Base-by-base conservation (phyloP, 441 rosid species). In the Bruguiera hainesii region DNA sequence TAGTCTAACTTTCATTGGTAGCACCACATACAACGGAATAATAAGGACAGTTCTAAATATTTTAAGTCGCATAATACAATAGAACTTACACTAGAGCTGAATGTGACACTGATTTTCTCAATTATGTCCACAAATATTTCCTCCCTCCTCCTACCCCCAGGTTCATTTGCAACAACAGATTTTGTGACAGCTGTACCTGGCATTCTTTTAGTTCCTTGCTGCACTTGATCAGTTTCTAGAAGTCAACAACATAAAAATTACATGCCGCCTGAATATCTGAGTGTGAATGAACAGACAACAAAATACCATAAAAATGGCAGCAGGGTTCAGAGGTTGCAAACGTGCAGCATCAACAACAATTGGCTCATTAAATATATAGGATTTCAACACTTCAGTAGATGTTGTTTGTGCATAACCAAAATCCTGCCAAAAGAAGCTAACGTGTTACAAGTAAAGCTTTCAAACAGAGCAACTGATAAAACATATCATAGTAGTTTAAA, bases 141-240 rank as follows among this genome's bases (percentile, higher is more conserved):
- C 81, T 94, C 98, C 79, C 97, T 89, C 83, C 83, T 94, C 78
- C 89, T 83, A 70, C 96, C 97, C 30, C 90, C 93, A 66, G 93
- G 93, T 57, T 93, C 98, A 87, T 89, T 93, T 29, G 97, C 97
- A n/a, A 94, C 94, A 79, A 91, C 96, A 42, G 98, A 94, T 75
- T 91, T 91, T 35, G 98, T 91, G 56, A 94, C 96, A 25, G 98
- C 98, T 19, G 93, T 89, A 63, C 97, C 97, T 28, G 98, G 98
- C 97, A 94, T 89, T 78, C 97, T 79, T 83, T 94, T 91, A 73
- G 80, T 82, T 70, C 98, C 96, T 85, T 94, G 97, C 97, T 94
- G 90, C 78, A 83, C 63, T 58, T 56, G 70, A 60, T 70, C 59
- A 71, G 64, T 57, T 23, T 74, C 4, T 16, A 64, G 5, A 33